These are phyloP conservation scores for Schizopora paradoxa DNA, from an alignment of 1,284 basidiomycete species.

Conservation along the genomic window DNA sequence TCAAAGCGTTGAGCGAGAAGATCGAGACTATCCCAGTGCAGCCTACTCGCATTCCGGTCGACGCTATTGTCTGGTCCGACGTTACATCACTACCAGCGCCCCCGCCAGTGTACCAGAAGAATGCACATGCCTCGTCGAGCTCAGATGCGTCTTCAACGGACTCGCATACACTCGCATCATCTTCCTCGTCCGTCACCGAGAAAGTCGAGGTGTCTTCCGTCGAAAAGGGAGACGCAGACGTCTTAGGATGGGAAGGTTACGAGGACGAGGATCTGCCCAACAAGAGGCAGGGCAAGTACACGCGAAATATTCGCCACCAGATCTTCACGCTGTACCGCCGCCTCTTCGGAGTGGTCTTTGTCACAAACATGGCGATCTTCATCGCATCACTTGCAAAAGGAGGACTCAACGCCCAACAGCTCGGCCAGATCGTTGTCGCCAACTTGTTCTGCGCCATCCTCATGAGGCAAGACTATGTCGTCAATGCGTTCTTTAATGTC, in stretches of 20 bases:
- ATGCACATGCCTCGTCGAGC: constrained; percentile 2
- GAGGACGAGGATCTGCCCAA: constrained; percentile 44
- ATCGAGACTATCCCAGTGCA: neutral
- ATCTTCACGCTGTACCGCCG: constrained; percentile 52
- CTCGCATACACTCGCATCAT: neutral
- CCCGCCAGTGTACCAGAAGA: constrained; percentile 15
- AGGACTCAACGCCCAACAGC: constrained; percentile 37
- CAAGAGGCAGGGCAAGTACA: constrained; percentile 41
- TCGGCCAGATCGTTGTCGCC: constrained; percentile 45
- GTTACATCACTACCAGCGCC: constrained; percentile 6
- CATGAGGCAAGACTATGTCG: constrained; percentile 59
- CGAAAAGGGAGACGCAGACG: constrained; percentile 27
- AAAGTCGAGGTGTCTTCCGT: constrained; percentile 21
- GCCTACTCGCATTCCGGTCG: too few species aligned
- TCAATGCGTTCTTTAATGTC: constrained; percentile 50
- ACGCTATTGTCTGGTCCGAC: constrained; percentile 9
- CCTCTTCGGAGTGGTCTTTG: constrained; percentile 51
- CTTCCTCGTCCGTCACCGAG: constrained; percentile 14
- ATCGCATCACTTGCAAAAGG: constrained; percentile 39
- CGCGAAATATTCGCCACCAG: constrained; percentile 49
- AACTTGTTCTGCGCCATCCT: constrained; percentile 52
- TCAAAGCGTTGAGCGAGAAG: neutral
- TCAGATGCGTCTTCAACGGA: neutral
- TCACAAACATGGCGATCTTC: constrained; percentile 48
- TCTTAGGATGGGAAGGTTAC: constrained; percentile 45